phyloP scores from a whole-genome alignment of 1,139 yeast genomes.

The Geotrichum bryndzae region DNA sequence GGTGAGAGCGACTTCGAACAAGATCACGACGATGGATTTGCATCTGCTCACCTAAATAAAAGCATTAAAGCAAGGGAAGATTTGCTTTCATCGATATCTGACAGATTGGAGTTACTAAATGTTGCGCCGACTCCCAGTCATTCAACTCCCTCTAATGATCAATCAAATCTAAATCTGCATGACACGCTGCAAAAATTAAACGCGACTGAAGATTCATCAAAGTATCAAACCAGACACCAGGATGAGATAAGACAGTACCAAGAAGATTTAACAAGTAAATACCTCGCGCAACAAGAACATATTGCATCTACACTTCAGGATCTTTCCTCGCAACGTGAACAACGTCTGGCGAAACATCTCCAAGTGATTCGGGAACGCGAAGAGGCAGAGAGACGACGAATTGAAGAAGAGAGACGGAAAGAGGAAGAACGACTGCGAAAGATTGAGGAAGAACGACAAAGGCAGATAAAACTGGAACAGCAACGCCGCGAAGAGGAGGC shows the following conservation, averaged over 20 bases:
- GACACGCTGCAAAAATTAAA: background rate
- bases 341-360: constrained; percentile 23
- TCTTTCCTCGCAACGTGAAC: constrained; percentile 17
- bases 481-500: constrained; percentile 19
- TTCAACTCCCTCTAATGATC: background rate
- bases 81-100: background rate
- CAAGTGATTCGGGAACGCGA: constrained; percentile 21
- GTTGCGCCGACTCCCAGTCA: background rate
- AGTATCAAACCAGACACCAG: background rate
- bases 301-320: background rate
- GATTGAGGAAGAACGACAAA: constrained; percentile 21
- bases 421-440: constrained; percentile 20
- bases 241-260: background rate
- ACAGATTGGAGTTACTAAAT: background rate
- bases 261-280: background rate
- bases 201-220: background rate
- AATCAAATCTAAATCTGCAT: background rate
- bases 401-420: constrained; percentile 23
- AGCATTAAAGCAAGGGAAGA: background rate
- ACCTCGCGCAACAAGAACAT: background rate
- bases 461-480: constrained; percentile 20
- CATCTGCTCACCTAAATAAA: background rate
- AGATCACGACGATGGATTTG: constrained; percentile 1
- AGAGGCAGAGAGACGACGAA: constrained; percentile 24
- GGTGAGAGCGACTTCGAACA: constrained; percentile 7